Evolutionary conservation across 495 filamentous ascomycete genomes (phyloP).

Genomic region (Aspergillus nanangensis): DNA sequence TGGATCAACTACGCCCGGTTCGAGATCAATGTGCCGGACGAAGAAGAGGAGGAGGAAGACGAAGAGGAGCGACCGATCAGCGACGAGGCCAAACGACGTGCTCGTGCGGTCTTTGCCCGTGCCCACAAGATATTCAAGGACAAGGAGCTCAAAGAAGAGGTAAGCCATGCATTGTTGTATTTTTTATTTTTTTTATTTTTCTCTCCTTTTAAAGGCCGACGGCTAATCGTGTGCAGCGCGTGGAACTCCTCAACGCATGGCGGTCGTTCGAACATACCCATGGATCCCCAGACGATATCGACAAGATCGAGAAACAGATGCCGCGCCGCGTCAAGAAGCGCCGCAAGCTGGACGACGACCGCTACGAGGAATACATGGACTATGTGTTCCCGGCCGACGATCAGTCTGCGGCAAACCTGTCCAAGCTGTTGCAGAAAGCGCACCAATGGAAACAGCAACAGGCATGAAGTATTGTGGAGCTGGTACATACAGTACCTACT

Average conservation of each 20-base stretch:
- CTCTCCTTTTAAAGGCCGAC: not conserved
- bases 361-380: constrained; percentile 96
- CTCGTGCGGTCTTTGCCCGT: constrained; percentile 78
- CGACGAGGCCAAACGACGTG: constrained; percentile 76
- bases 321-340: constrained; percentile 91
- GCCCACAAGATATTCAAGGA: constrained; percentile 89
- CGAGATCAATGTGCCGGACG: constrained; percentile 80
- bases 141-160: constrained; percentile 88
- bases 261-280: constrained; percentile 83
- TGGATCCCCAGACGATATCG: constrained; percentile 70
- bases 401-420: constrained; percentile 76
- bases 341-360: constrained; percentile 89
- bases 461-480: too few relatives aligned
- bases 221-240: constrained; percentile 51
- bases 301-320: constrained; percentile 88
- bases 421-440: constrained; percentile 78
- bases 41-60: constrained; percentile 59
- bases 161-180: too few relatives aligned
- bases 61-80: constrained; percentile 66
- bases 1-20: constrained; percentile 98
- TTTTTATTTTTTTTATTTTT: too few relatives aligned
- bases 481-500: too few relatives aligned
- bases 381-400: constrained; percentile 98
- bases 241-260: constrained; percentile 87
- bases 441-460: constrained; percentile 81